These are phyloP conservation scores for Fusarium circinatum DNA, from an alignment of 2,329 filamentous ascomycete species.

Conservation along the genomic window DNA sequence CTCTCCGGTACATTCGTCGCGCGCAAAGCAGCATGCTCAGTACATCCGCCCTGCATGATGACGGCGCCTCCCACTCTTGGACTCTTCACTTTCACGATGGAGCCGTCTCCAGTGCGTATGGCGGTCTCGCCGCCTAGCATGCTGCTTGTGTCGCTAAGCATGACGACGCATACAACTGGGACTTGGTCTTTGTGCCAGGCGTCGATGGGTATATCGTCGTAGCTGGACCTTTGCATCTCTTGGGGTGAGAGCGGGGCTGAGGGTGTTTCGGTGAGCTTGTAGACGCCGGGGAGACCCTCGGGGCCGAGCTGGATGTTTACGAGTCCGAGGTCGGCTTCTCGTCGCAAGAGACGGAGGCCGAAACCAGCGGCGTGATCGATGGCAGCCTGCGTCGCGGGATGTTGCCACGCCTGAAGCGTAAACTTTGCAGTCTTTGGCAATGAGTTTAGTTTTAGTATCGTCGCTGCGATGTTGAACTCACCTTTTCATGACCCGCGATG, in stretches of 20 bases:
- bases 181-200: conserved; percentile 27
- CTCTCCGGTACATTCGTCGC: background rate
- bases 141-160: conserved; percentile 26
- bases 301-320: conserved; percentile 3
- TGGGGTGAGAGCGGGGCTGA: background rate
- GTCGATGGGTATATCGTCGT: conserved; percentile 7
- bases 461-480: accelerated
- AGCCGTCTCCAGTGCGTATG: background rate
- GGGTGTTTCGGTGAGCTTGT: background rate
- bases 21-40: background rate
- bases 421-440: background rate
- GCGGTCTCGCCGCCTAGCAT: conserved; percentile 32
- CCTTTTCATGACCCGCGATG: conserved; percentile 1
- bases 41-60: conserved; percentile 1
- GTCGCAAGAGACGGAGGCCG: background rate
- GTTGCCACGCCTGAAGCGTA: background rate
- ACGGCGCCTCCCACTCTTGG: background rate
- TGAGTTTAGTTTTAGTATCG: accelerated
- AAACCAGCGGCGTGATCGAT: background rate
- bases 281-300: background rate
- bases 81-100: background rate
- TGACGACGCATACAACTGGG: conserved; percentile 23
- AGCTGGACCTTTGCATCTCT: background rate
- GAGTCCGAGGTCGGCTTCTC: background rate
- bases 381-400: background rate